Evolutionary conservation across 805 yeast genomes (phyloP), one percentile per base, ranked within the genome.

Genomic region (Spathaspora arborariae): DNA sequence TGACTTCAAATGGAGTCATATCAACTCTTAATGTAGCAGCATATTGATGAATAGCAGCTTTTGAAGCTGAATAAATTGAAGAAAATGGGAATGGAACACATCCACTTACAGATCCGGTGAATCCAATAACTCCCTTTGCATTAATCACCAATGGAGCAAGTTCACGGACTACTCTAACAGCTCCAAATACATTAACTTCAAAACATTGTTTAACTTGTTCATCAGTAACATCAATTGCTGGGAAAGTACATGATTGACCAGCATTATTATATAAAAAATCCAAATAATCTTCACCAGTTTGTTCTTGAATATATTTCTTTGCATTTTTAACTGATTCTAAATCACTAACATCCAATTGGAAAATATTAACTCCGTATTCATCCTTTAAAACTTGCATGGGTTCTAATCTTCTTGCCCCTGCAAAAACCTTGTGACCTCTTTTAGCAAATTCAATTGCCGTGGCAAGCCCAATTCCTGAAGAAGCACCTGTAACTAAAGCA

Each of bases 11-110:
- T 3, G 88, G 85, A 58, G 79, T 78, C 75, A 87, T 60, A 62
- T 87, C 96, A 20, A 82, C 58, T 44, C 83, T 77, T 46, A 87
- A 65, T 2, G 75, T 75, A 36, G 79, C 75, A 0, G 88, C 85
- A 57, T 81, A 87, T 53, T 79, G 83, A 53, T 85, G 88, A 47
- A 87, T 80, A 0, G 92, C 91, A 5, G 91, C 88, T 56, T 87
- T 87, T 1, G 85, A 62, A 1, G 91, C 74, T 26, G 82, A 75
- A 58, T 87, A 87, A 24, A 81, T 68, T 11, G 84, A 72, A 1
- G 84, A 80, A 61, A 82, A 85, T 20, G 95, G 95, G 67, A 86
- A 81, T 2, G 88, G 82, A 10, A 76, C 64, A 13, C 79, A 45
- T 1, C 88, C 94, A 13, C 85, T 77, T 2, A 83, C 61, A 3